These are phyloP conservation scores for Babesia gibsoni DNA, from an alignment of 169 alveolate genomes.

Conservation along the genomic window DNA sequence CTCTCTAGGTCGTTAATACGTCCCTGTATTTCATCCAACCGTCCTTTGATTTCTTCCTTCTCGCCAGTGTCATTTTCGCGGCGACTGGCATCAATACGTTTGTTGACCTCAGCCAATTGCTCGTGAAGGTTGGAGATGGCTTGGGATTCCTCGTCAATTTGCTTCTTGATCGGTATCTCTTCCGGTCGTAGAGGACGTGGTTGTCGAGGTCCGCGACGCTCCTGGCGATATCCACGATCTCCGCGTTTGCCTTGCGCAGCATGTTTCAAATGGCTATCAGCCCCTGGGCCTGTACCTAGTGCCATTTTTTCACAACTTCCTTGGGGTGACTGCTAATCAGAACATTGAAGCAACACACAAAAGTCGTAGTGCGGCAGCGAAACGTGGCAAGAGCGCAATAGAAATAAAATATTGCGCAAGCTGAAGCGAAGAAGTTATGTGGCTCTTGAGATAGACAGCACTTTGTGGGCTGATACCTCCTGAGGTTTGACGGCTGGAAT, in stretches of 20 bases:
- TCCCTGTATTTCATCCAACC: constrained; percentile 65
- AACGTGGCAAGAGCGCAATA: too few relatives aligned
- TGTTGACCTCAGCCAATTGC: constrained; percentile 60
- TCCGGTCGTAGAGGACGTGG: constrained; percentile 54
- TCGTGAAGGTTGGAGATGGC: constrained; percentile 48
- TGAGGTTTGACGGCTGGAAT: too few relatives aligned
- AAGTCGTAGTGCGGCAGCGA: too few relatives aligned
- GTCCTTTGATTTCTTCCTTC: constrained; percentile 63
- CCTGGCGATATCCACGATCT: constrained; percentile 18
- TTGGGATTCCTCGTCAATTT: constrained; percentile 53
- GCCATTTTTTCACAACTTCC: constrained; percentile 25
- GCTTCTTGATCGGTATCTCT: constrained; percentile 54
- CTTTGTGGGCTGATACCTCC: too few relatives aligned
- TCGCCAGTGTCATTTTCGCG: constrained; percentile 71
- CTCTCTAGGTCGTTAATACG: constrained; percentile 67
- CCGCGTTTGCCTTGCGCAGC: constrained; percentile 8
- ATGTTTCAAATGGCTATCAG: constrained; percentile 1
- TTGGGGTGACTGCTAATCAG: constrained; percentile 29
- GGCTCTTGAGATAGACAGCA: too few relatives aligned
- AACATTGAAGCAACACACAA: constrained; percentile 10
- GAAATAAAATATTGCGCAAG: too few relatives aligned
- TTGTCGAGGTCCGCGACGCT: constrained; percentile 17
- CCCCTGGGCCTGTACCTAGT: constrained; percentile 19
- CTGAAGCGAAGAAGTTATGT: too few relatives aligned
- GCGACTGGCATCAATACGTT: constrained; percentile 54